Evolutionary conservation across 2,329 filamentous ascomycete species (phyloP).

Genomic region (Ustulina deusta): DNA sequence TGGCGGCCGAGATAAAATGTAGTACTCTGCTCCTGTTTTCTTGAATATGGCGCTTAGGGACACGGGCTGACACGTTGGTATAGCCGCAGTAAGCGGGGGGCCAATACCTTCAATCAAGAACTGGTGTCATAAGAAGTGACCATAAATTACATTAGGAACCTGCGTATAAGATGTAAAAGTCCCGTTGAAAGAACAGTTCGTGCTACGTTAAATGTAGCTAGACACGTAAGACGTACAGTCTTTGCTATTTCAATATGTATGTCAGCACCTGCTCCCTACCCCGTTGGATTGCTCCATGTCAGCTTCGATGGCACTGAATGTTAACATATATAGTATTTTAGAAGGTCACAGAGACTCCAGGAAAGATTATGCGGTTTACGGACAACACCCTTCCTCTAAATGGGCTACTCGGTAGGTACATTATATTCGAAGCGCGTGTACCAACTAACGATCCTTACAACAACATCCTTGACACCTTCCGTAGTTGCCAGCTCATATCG

Average conservation of each 20-base stretch:
- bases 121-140: background rate
- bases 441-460: background rate
- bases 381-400: background rate
- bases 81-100: background rate
- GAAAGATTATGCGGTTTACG: background rate
- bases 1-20: background rate
- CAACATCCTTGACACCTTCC: background rate
- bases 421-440: background rate
- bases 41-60: background rate
- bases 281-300: background rate
- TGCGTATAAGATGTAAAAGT: background rate
- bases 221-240: background rate
- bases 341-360: background rate
- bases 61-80: background rate
- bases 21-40: background rate
- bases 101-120: background rate
- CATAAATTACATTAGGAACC: background rate
- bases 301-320: background rate
- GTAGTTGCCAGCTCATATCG: background rate
- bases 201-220: background rate
- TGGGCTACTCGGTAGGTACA: background rate
- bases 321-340: background rate
- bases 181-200: background rate
- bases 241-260: background rate
- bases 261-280: conserved; percentile 1